phyloP scores from a whole-genome alignment of 768 basidiomycete species.

The Xerocomellus chrysenteron region DNA sequence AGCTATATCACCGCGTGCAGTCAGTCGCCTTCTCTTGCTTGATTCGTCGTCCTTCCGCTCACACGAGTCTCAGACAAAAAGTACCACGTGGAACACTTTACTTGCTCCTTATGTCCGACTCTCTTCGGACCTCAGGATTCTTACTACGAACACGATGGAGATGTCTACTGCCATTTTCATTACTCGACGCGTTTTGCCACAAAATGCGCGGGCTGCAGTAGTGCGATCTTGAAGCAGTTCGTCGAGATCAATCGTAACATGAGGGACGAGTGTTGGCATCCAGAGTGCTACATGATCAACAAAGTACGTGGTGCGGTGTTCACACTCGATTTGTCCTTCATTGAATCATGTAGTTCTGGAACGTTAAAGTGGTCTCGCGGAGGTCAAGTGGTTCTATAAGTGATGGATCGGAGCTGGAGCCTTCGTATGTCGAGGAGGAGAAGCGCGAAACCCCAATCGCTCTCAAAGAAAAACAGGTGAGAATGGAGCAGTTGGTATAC shows the following conservation, averaged over 20 bases:
- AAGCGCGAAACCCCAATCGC: constrained; percentile 70
- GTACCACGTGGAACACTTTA: constrained; percentile 99
- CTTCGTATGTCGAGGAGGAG: constrained; percentile 75
- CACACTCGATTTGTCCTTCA: constrained; percentile 7
- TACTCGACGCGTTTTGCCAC: constrained; percentile 98
- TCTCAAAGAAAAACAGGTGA: constrained; percentile 84
- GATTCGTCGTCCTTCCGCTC: constrained; percentile 4
- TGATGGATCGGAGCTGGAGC: constrained; percentile 51
- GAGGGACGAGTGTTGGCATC: constrained; percentile 99
- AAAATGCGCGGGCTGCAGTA: constrained; percentile 96
- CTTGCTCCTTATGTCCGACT: constrained; percentile 93
- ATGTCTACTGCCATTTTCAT: constrained; percentile 98
- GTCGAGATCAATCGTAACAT: constrained; percentile 99
- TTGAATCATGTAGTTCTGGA: constrained; percentile 79
- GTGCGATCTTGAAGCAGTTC: constrained; percentile 97
- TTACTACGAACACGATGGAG: constrained; percentile 98
- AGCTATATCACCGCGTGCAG: constrained; percentile 99
- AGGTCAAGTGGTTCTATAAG: constrained; percentile 62
- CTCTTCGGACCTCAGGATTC: constrained; percentile 98
- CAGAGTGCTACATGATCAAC: constrained; percentile 99
- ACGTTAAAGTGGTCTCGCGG: constrained; percentile 86
- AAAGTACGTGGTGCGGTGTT: constrained; percentile 57
- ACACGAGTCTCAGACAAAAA: constrained; percentile 74
- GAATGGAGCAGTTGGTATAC: constrained; percentile 97
- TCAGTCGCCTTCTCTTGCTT: constrained; percentile 41